Conservation (phyloP, 2,329 filamentous ascomycete species). For the Coniochaeta prunicola region DNA sequence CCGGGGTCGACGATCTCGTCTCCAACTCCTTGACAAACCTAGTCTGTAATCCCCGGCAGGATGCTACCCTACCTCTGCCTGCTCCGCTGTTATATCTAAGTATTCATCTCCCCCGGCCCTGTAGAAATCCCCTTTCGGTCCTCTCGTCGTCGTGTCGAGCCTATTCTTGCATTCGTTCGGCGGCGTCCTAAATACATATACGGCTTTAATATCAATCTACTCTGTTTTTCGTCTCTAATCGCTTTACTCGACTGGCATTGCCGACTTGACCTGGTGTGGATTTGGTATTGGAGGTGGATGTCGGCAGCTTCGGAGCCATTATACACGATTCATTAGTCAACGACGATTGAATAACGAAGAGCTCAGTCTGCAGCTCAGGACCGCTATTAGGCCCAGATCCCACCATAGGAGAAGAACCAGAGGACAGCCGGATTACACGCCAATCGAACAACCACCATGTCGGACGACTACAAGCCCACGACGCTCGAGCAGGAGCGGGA, state of each 20-base stretch:
- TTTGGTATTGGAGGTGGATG: not conserved
- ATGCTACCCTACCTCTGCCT: not conserved
- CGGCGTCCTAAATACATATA: not conserved
- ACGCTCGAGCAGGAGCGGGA: constrained; percentile 27
- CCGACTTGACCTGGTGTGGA: not conserved
- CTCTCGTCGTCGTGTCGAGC: not conserved
- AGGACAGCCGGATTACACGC: not conserved
- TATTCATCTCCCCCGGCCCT: not conserved
- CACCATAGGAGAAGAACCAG: not conserved
- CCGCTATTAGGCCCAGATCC: not conserved
- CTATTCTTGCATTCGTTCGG: not conserved
- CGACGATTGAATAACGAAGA: not conserved
- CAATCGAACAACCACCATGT: constrained; percentile 8
- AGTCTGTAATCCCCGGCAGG: not conserved
- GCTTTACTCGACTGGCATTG: not conserved
- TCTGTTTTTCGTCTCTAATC: not conserved
- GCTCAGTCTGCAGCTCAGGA: not conserved
- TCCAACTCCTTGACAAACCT: not conserved
- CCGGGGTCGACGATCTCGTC: not conserved
- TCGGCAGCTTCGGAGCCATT: not conserved
- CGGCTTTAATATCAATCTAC: not conserved
- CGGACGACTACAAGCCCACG: constrained; percentile 14
- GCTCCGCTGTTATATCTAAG: not conserved
- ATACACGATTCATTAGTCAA: not conserved
- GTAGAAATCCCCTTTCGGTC: not conserved